phyloP scores from a whole-genome alignment of 2,329 filamentous ascomycete genomes.

The Alternaria rosae region DNA sequence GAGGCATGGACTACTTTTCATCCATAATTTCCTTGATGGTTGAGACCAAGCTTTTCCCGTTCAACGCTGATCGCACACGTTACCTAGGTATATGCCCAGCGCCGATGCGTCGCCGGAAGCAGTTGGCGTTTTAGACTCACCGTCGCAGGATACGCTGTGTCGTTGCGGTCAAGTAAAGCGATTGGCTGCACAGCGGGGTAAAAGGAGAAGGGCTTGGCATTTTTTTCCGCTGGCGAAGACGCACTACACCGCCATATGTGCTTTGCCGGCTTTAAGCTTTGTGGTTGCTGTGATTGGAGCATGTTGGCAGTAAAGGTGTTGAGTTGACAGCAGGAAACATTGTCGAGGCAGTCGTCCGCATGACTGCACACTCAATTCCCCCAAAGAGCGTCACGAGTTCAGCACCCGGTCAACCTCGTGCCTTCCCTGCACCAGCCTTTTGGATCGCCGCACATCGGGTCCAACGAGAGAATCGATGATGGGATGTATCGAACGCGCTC shows the following conservation, averaged over 20 bases:
- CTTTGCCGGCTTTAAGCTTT: slow-evolving; percentile 11
- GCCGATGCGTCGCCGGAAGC: not conserved
- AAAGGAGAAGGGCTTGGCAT: slow-evolving; percentile 2
- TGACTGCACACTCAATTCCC: not conserved
- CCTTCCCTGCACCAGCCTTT: not conserved
- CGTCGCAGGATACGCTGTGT: not conserved
- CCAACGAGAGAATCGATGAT: not conserved
- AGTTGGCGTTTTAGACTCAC: slow-evolving; percentile 1
- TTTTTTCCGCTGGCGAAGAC: not conserved
- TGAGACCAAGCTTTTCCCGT: not conserved
- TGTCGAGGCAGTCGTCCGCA: slow-evolving; percentile 13
- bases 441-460: not conserved
- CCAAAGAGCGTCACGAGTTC: slow-evolving; percentile 5
- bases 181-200: slow-evolving; percentile 5
- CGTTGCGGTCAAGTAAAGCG: slow-evolving; percentile 6
- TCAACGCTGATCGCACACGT: not conserved
- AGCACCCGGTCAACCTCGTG: not conserved
- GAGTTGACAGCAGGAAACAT: slow-evolving; percentile 6
- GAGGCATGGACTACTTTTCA: not conserved
- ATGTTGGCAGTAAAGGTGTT: not conserved
- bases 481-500: not conserved
- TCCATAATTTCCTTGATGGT: not conserved
- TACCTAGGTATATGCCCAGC: not conserved
- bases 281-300: slow-evolving; percentile 3
- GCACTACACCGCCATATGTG: slow-evolving; percentile 13